Conservation (phyloP, 108 stramenopile genomes). For the Licmophora abbreviata region DNA sequence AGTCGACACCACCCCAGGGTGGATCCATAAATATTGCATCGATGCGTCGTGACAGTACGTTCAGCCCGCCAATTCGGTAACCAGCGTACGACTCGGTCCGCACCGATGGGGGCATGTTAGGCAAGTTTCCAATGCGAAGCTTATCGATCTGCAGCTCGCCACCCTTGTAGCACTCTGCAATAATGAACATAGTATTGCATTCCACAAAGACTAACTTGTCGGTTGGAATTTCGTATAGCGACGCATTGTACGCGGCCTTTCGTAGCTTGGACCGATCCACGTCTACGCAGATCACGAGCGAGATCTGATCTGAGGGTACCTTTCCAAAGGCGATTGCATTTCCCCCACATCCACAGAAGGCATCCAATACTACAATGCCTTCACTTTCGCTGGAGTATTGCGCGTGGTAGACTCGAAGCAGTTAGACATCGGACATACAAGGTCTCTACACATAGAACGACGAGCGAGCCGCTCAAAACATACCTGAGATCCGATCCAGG, state of each 20-base stretch:
- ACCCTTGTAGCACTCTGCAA: slow-evolving; percentile 63
- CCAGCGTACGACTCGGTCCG: slow-evolving; percentile 40
- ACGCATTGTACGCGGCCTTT: slow-evolving; percentile 89
- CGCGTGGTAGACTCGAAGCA: not conserved
- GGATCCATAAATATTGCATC: slow-evolving; percentile 85
- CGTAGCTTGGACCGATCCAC: slow-evolving; percentile 79
- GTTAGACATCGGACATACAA: not conserved
- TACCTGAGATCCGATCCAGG: slow-evolving; percentile 1
- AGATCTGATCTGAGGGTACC: slow-evolving; percentile 39
- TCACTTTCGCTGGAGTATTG: slow-evolving; percentile 6
- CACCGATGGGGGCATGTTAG: slow-evolving; percentile 43
- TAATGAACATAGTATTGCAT: slow-evolving; percentile 64
- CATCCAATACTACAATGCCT: slow-evolving; percentile 73
- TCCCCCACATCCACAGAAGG: slow-evolving; percentile 93
- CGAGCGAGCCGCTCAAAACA: not conserved
- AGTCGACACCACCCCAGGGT: slow-evolving; percentile 82
- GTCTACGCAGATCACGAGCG: slow-evolving; percentile 84
- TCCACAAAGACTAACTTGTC: slow-evolving; percentile 75
- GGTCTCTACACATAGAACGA: not conserved
- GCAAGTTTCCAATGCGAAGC: slow-evolving; percentile 14
- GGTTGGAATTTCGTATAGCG: slow-evolving; percentile 77
- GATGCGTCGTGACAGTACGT: slow-evolving; percentile 51
- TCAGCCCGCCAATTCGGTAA: slow-evolving; percentile 65
- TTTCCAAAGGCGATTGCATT: slow-evolving; percentile 79
- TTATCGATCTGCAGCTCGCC: slow-evolving; percentile 52